These are phyloP conservation scores for Metarhizium humberi DNA, from an alignment of 2,329 filamentous ascomycete species.

Conservation along the genomic window DNA sequence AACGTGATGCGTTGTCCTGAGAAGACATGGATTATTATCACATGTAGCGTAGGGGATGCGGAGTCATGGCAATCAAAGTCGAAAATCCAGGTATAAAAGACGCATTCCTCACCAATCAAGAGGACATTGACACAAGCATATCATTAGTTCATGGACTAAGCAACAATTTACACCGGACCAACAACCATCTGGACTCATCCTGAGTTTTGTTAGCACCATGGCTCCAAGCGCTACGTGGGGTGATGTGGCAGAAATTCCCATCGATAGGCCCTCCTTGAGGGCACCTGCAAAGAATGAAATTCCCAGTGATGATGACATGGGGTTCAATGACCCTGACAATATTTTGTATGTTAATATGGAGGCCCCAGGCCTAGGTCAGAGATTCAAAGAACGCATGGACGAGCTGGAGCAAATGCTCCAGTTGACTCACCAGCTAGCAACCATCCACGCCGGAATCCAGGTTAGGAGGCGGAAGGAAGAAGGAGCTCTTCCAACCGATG, in stretches of 20 bases:
- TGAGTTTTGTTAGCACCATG: no score
- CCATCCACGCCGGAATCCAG: slow-evolving; percentile 4
- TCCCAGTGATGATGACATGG: slow-evolving; percentile 3
- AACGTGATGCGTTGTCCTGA: no score
- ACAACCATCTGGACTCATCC: no score
- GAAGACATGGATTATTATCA: no score
- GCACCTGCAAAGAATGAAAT: not conserved
- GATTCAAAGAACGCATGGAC: not conserved
- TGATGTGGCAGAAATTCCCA: not conserved
- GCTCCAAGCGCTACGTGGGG: no score
- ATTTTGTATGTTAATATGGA: slow-evolving; percentile 2
- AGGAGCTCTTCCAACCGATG: not conserved
- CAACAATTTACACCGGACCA: no score
- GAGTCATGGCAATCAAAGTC: no score
- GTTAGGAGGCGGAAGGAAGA: slow-evolving; percentile 2
- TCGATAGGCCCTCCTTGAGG: not conserved
- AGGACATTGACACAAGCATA: no score
- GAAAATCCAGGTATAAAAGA: no score
- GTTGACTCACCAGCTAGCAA: slow-evolving; percentile 5
- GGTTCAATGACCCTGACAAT: slow-evolving; percentile 1
- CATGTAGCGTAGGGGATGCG: no score
- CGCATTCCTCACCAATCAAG: no score
- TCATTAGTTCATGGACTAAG: no score
- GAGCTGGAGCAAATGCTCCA: slow-evolving; percentile 6
- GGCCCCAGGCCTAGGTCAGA: not conserved